Base-by-base conservation (phyloP, 306 rosid genomes). In the Cicer bijugum region DNA sequence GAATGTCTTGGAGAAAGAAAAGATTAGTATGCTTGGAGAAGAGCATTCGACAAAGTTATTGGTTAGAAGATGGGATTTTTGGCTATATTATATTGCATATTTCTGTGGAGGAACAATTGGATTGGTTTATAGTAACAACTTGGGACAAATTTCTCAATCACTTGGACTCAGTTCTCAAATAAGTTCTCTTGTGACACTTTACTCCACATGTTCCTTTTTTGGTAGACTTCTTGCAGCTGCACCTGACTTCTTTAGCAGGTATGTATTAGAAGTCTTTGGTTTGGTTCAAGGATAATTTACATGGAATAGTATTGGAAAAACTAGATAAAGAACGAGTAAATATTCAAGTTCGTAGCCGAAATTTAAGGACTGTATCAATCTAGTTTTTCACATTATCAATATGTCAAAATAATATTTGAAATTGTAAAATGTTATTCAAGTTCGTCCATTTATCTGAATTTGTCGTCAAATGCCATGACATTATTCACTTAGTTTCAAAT, bases 71-170 rank as follows among this genome's bases (percentile, higher is more conserved):
- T 82, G 78, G 88, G 96, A 90, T 10, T 93, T 93, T 45, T 93
- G 97, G 98, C 74, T 93, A 7, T 93, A 93, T 80, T 90, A 83
- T 69, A 40, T 76, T 1, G 82, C 97, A 38, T 93, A 93, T 76
- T 84, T 90, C 2, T 90, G 91, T 81, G 97, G 98, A 50, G 97
- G 87, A 8, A 93, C 97, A 19, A 73, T 90, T 59, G 97, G 98
- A 4, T 81, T 93, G 88, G 96, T 84, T 69, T 93, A 90, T 56
- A 87, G 96, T 85, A 93, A 90, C 85, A 93, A 87, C 74, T 81
- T 90, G 45, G 98, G 97, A 8, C 96, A 93, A 82, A 93, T 93
- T 79, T 77, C 96, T 0, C 78, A 92, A 46, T 93, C 98, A 52
- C 85, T 90, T 8, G 98, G 93, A 67, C 76, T 71, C 47, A 16